These are phyloP conservation scores for Rubia yunnanensis DNA, from an alignment of 257 asterid species.

Conservation along the genomic window DNA sequence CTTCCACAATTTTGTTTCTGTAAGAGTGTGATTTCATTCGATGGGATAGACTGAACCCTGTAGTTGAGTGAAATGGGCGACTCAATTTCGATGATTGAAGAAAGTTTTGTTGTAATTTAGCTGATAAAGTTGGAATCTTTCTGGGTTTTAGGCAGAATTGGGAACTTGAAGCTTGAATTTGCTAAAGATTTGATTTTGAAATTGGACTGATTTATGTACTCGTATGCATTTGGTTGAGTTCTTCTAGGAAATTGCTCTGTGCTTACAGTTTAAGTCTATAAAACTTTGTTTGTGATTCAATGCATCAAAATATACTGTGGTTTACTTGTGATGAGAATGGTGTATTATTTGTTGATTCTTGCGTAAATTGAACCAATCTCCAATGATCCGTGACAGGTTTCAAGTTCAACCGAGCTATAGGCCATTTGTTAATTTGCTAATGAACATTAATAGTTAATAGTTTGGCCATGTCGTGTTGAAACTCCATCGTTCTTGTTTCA, in stretches of 20 bases:
- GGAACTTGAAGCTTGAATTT: neutral
- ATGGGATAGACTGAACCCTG: neutral
- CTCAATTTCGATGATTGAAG: neutral
- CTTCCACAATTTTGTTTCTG: neutral
- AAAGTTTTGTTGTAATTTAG: neutral
- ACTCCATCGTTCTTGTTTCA: neutral
- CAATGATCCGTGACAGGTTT: neutral
- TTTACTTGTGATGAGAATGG: neutral
- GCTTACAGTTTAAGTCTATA: neutral
- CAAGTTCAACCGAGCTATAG: neutral
- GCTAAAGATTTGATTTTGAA: neutral
- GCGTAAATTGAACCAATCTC: neutral
- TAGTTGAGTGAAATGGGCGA: neutral
- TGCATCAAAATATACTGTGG: neutral
- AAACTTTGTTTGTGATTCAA: neutral
- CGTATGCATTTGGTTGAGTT: neutral
- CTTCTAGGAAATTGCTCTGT: neutral
- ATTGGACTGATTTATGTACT: neutral
- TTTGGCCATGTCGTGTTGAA: constrained; percentile 8
- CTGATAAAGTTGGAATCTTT: neutral
- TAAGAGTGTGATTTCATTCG: neutral
- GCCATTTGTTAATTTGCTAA: neutral
- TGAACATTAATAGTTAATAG: neutral
- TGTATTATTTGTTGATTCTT: neutral
- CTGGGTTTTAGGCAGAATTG: neutral